Evolutionary conservation across 225 moss, liverwort and hornwort species (phyloP).

Genomic region (Pseudoscleropodium purum): DNA sequence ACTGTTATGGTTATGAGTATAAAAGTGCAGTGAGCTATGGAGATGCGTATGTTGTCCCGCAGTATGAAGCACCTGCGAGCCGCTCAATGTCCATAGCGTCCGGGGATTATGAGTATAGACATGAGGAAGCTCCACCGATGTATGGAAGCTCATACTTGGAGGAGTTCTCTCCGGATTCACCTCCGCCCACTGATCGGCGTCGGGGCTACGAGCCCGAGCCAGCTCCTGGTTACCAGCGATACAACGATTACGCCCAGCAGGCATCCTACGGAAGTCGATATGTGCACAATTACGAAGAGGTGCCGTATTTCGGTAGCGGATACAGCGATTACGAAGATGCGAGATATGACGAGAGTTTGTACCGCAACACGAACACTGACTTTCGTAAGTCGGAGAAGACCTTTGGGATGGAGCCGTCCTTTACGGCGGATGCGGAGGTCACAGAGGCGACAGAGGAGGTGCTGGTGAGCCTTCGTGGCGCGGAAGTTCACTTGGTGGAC

Average conservation of each 20-base stretch:
- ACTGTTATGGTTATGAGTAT: neutral
- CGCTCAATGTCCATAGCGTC: neutral
- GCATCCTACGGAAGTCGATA: neutral
- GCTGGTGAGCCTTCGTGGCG: constrained; percentile 60
- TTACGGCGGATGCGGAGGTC: constrained; percentile 24
- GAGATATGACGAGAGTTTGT: neutral
- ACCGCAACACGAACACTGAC: neutral
- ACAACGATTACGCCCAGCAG: neutral
- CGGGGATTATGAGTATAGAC: neutral
- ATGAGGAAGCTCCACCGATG: neutral
- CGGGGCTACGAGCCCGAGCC: neutral
- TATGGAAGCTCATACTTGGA: neutral
- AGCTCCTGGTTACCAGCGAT: neutral
- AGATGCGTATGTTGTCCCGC: neutral
- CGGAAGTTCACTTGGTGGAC: constrained; percentile 73
- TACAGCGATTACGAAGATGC: neutral
- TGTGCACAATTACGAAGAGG: neutral
- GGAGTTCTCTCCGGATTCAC: neutral
- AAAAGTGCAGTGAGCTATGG: neutral
- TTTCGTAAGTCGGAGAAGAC: neutral
- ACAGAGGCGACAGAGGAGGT: constrained; percentile 54
- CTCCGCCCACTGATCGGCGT: neutral
- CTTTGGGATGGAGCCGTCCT: neutral
- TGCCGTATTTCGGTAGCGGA: neutral
- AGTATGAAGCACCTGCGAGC: neutral